A percentile compares a stretch with the other conserved stretches of the same genome.
Conservation (phyloP, 805 yeast genomes). For the Metschnikowia lunata region DNA sequence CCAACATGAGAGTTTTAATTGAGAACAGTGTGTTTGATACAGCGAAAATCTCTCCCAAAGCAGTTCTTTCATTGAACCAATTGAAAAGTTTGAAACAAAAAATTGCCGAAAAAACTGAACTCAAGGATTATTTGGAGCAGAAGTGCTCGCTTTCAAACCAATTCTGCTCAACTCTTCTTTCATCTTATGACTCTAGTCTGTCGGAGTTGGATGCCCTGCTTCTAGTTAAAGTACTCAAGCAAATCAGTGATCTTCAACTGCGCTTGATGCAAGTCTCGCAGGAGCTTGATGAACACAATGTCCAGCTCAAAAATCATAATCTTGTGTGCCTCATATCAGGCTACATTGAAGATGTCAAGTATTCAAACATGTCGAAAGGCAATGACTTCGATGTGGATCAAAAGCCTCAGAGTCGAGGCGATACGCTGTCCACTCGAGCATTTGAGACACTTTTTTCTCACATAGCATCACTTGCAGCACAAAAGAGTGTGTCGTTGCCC, state of each 20-base stretch:
- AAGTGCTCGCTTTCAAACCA: slow-evolving; percentile 31
- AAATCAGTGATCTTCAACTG: slow-evolving; percentile 29
- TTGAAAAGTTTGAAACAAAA: slow-evolving; percentile 26
- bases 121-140: slow-evolving; percentile 27
- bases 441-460: slow-evolving; percentile 46
- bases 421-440: slow-evolving; percentile 13
- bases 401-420: background rate
- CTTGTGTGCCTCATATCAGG: slow-evolving; percentile 44
- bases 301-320: slow-evolving; percentile 37
- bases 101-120: slow-evolving; percentile 29
- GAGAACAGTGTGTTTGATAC: slow-evolving; percentile 43
- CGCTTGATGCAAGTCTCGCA: slow-evolving; percentile 22
- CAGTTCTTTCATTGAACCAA: slow-evolving; percentile 29
- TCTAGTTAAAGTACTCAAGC: slow-evolving; percentile 30
- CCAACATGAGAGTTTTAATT: slow-evolving; percentile 40
- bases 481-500: slow-evolving; percentile 40
- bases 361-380: slow-evolving; percentile 10
- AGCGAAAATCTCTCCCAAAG: slow-evolving; percentile 29
- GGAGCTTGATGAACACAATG: slow-evolving; percentile 27
- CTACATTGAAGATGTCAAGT: slow-evolving; percentile 41
- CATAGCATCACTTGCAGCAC: slow-evolving; percentile 44
- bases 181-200: slow-evolving; percentile 13
- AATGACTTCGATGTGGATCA: slow-evolving; percentile 5
- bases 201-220: slow-evolving; percentile 26
- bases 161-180: slow-evolving; percentile 27